Conservation (phyloP, 2,329 filamentous ascomycete species). For the Tolypocladium inflatum region DNA sequence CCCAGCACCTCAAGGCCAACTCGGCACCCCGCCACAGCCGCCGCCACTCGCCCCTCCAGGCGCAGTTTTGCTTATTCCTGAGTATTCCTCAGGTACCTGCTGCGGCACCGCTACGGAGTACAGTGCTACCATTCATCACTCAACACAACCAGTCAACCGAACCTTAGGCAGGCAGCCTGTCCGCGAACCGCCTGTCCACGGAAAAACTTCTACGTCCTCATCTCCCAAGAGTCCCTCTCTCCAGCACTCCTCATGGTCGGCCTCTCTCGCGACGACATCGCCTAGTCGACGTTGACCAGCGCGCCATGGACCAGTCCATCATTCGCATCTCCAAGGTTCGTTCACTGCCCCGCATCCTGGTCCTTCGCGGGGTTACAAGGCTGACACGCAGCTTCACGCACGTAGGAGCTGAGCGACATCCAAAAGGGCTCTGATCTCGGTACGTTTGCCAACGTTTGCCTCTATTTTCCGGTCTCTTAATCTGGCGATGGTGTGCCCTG, state of each 20-base stretch:
- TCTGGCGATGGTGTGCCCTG: neutral
- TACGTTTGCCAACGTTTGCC: conserved; percentile 45
- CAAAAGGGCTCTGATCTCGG: conserved; percentile 78
- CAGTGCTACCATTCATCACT: neutral
- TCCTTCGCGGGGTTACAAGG: conserved; percentile 14
- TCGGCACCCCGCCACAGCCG: neutral
- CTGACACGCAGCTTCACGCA: conserved; percentile 5
- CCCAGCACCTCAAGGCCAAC: neutral
- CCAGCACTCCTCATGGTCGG: conserved; percentile 4
- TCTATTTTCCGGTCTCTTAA: neutral
- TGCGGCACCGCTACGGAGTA: neutral
- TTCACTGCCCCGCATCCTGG: conserved; percentile 12
- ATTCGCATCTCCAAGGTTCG: conserved; percentile 76
- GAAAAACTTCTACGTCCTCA: neutral
- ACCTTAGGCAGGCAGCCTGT: neutral
- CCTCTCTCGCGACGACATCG: neutral
- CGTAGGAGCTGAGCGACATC: conserved; percentile 74
- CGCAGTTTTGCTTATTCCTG: neutral
- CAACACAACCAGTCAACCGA: neutral
- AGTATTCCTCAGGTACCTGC: neutral
- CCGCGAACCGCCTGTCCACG: neutral
- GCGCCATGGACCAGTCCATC: conserved; percentile 63
- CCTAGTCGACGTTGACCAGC: conserved; percentile 2
- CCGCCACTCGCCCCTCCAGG: neutral
- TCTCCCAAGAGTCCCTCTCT: neutral